Conservation (phyloP, 2,329 filamentous ascomycete genomes). For the Trematosphaeria pertusa region DNA sequence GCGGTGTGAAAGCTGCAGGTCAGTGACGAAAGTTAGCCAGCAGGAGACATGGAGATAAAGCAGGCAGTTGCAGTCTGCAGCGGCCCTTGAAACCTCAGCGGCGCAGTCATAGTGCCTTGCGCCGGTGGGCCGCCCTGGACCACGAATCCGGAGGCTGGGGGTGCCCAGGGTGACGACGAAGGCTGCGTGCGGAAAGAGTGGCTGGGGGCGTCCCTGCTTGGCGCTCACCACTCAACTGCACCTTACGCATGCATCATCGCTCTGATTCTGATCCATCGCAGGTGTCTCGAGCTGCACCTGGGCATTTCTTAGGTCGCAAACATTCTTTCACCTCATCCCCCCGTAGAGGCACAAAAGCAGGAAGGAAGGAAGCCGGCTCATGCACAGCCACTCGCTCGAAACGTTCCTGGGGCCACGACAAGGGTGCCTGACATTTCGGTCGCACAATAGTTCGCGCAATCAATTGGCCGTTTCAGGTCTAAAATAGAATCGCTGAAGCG, state of each 20-base stretch:
- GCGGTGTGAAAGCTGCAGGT: not conserved
- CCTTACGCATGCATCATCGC: too few species aligned
- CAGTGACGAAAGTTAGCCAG: not conserved
- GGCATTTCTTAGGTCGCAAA: too few species aligned
- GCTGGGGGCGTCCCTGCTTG: too few species aligned
- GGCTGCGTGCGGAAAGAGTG: too few species aligned
- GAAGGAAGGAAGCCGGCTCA: too few species aligned
- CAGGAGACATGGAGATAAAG: not conserved
- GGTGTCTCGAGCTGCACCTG: too few species aligned
- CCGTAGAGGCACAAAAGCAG: too few species aligned
- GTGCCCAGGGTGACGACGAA: too few species aligned
- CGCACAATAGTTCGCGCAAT: not conserved
- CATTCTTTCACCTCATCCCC: too few species aligned
- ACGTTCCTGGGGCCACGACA: not conserved
- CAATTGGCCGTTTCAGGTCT: not conserved
- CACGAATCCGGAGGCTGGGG: not conserved
- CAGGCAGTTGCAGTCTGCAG: not conserved
- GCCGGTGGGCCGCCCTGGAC: not conserved
- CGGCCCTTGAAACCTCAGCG: too few species aligned
- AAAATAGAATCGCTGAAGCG: not conserved
- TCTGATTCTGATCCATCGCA: too few species aligned
- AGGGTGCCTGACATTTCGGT: constrained; percentile 1
- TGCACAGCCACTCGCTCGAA: not conserved
- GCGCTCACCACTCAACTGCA: too few species aligned
- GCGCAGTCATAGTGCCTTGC: not conserved